phyloP scores from a whole-genome alignment of 2,329 filamentous ascomycete genomes.

The Colletotrichum orchidophilum region DNA sequence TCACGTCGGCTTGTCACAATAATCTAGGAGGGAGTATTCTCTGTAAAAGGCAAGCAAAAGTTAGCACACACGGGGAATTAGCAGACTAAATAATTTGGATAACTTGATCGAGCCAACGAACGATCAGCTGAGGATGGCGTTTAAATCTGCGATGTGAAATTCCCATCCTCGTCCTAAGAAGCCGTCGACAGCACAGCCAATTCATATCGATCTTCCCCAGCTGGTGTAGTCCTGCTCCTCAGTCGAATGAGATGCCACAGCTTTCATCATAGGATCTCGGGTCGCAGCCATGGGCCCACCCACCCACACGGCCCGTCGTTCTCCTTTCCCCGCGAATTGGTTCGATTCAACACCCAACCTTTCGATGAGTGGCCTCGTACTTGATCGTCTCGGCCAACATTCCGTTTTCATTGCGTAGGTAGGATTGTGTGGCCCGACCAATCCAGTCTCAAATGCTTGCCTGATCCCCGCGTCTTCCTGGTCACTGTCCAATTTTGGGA shows the following conservation, averaged over 20 bases:
- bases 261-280: conserved; percentile 13
- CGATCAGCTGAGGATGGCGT: background rate
- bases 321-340: background rate
- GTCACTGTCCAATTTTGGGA: background rate
- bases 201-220: background rate
- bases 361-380: background rate
- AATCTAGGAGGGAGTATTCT: no score
- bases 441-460: background rate
- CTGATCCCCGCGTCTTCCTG: background rate
- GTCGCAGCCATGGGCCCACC: conserved; percentile 21
- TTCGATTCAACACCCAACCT: conserved; percentile 24
- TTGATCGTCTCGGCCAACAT: conserved; percentile 5
- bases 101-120: background rate
- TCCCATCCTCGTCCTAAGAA: background rate
- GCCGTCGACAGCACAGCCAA: background rate
- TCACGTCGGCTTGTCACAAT: background rate
- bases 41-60: no score
- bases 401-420: conserved; percentile 9
- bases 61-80: background rate
- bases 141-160: background rate
- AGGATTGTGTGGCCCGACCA: background rate
- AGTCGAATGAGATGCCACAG: background rate
- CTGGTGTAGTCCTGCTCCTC: background rate
- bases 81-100: background rate
- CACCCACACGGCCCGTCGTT: conserved; percentile 17